A percentile compares a stretch with the other conserved stretches of the same genome.
phyloP scores from a whole-genome alignment of 345 rosid genomes.

The Xanthoceras sorbifolium region DNA sequence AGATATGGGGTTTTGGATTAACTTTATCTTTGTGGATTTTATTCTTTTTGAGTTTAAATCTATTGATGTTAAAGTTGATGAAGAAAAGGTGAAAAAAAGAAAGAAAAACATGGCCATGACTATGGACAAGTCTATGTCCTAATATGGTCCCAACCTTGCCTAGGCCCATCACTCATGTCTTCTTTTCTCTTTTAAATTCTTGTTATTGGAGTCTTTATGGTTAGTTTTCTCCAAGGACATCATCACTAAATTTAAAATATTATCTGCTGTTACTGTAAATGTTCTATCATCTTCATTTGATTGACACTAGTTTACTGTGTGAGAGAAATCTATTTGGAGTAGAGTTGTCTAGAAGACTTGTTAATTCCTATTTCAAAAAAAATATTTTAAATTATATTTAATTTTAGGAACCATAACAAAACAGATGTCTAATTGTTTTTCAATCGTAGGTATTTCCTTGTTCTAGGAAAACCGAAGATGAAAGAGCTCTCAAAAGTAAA shows the following conservation, averaged over 20 bases:
- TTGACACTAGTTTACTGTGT: too few species aligned
- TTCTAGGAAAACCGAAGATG: too few species aligned
- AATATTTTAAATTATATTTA: too few species aligned
- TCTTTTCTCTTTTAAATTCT: constrained; percentile 6
- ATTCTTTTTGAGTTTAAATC: constrained; percentile 3
- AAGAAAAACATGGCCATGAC: neutral
- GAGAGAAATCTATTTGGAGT: too few species aligned
- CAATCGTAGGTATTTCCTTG: too few species aligned
- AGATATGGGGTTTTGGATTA: neutral
- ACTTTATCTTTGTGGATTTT: neutral
- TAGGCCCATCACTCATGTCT: neutral
- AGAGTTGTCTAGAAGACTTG: too few species aligned
- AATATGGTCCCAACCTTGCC: neutral
- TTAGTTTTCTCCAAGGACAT: neutral
- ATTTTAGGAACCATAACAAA: too few species aligned
- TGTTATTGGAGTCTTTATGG: neutral
- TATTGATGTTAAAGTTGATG: constrained; percentile 2
- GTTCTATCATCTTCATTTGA: too few species aligned
- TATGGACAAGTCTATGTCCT: neutral
- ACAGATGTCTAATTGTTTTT: too few species aligned
- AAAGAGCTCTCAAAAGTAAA: too few species aligned
- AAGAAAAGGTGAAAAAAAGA: neutral
- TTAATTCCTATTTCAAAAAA: too few species aligned
- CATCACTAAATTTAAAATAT: neutral
- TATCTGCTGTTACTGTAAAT: too few species aligned